Percentiles rank a stretch among this genome's conserved stretches.
These are phyloP conservation scores for Penicillium frequentans DNA, from an alignment of 2,329 filamentous ascomycete genomes.

Conservation along the genomic window DNA sequence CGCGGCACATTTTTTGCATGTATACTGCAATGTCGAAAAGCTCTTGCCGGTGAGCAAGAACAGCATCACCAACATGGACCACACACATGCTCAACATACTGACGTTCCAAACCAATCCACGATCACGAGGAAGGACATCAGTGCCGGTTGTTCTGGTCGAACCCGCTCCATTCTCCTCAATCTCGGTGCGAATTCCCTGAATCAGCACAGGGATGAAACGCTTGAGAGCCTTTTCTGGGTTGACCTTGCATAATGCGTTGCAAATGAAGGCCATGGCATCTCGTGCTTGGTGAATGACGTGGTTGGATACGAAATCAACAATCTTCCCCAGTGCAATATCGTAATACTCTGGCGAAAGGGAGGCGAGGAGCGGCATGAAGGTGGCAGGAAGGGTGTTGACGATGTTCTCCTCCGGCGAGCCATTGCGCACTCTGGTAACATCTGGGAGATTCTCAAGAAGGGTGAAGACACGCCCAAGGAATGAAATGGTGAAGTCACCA, in stretches of 20 bases:
- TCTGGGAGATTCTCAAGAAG: constrained; percentile 94
- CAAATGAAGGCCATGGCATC: constrained; percentile 99
- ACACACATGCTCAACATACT: constrained; percentile 98
- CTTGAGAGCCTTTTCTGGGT: constrained; percentile 89
- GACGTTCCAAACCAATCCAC: constrained; percentile 93
- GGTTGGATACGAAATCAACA: constrained; percentile 83
- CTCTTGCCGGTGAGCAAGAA: constrained; percentile 84
- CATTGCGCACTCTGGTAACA: constrained; percentile 79
- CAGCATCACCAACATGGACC: constrained; percentile 88
- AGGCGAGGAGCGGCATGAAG: constrained; percentile 84
- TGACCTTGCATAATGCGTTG: constrained; percentile 93
- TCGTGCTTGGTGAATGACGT: constrained; percentile 93
- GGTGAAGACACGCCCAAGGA: constrained; percentile 93
- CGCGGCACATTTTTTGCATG: constrained; percentile 95
- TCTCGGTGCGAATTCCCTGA: constrained; percentile 90
- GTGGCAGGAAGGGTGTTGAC: constrained; percentile 93
- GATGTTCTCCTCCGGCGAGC: constrained; percentile 93
- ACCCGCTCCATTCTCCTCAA: constrained; percentile 93
- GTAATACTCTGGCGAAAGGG: constrained; percentile 88
- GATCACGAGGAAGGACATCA: constrained; percentile 88
- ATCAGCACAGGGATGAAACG: constrained; percentile 88
- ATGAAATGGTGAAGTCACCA: constrained; percentile 85
- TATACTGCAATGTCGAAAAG: constrained; percentile 88
- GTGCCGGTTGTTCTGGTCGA: constrained; percentile 91
- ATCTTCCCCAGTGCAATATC: constrained; percentile 91